Evolutionary conservation across 306 rosid species (phyloP), one percentile per base, ranked within the genome.

Genomic region (Mimosa pudica): DNA sequence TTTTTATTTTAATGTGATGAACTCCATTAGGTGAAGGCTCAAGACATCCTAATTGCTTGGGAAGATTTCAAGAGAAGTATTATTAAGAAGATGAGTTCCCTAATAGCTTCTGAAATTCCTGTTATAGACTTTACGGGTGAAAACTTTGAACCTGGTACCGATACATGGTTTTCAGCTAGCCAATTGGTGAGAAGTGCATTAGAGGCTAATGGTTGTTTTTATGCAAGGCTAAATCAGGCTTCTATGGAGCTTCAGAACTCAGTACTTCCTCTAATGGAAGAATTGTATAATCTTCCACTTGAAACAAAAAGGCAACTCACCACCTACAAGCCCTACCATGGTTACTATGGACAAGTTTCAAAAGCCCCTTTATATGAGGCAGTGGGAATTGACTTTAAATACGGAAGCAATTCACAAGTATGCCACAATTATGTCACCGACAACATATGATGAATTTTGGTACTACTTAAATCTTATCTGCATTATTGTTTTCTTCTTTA

Each of bases 401-500:
- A 32, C 48, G 18, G 80, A 84, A 77, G 77, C 46, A 57, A 46
- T 81, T 77, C 77, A 77, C 42, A 32, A 77, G 10, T 84, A 77
- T 79, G 54, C 87, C 49, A 77, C 58, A 8, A 30, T 67, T 0
- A 81, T 84, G 87, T 84, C 80, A 82, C 82, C 87, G 4, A 4
- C 33, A 30, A 82, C 82, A 81, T 35, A 81, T 84, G 48, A 81
- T 77, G 70, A 77, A 73, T 81, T 81, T 70, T 57, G 87, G 85
- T 84, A 76, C 35, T 30, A 2, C 36, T 42, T 10, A 8, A 42
- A 18, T 62, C 33, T 71, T 17, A 1, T 66, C 64, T n/a, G 3
- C 42, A 38, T 2, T 38, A 38, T 38, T 38, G 42, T 38, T 38
- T 38, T 38, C 42, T 38, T 38, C 14, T 14, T 6, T 54, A 16